Evolutionary conservation across 306 rosid species (phyloP).

Genomic region (Geum urbanum): DNA sequence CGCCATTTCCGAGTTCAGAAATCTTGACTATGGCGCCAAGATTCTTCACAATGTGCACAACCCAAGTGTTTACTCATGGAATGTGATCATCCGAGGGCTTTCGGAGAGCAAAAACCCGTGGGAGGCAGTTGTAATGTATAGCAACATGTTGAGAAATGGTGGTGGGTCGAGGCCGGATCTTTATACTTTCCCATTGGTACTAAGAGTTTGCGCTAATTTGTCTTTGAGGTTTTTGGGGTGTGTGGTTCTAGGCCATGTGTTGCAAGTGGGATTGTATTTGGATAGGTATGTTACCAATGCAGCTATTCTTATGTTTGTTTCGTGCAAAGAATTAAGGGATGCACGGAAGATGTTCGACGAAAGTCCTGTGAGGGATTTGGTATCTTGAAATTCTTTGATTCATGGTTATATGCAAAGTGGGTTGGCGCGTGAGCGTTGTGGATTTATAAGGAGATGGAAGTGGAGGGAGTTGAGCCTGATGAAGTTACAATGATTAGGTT

Average conservation of each 20-base stretch:
- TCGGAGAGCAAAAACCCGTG: slow-evolving; percentile 43
- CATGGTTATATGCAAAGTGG: slow-evolving; percentile 68
- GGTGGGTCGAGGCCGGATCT: slow-evolving; percentile 39
- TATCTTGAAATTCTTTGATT: slow-evolving; percentile 80
- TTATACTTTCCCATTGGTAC: slow-evolving; percentile 61
- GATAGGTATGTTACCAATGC: slow-evolving; percentile 69
- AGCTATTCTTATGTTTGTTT: slow-evolving; percentile 49
- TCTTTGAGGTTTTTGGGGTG: slow-evolving; percentile 36
- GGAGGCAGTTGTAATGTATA: slow-evolving; percentile 16
- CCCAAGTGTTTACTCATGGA: slow-evolving; percentile 70
- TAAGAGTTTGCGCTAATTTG: slow-evolving; percentile 57
- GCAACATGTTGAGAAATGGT: slow-evolving; percentile 44
- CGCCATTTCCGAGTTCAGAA: slow-evolving; percentile 53
- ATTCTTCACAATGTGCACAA: slow-evolving; percentile 32
- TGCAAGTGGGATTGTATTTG: slow-evolving; percentile 54
- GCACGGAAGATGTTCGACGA: slow-evolving; percentile 59
- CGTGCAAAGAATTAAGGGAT: slow-evolving; percentile 41
- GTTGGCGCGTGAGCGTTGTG: slow-evolving; percentile 42
- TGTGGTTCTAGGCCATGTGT: slow-evolving; percentile 55
- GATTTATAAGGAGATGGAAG: slow-evolving; percentile 51
- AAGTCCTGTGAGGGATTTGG: slow-evolving; percentile 63
- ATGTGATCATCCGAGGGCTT: slow-evolving; percentile 58
- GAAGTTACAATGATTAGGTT: slow-evolving; percentile 79
- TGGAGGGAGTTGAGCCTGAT: slow-evolving; percentile 52
- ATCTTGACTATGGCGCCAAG: slow-evolving; percentile 47